These are phyloP conservation scores for Cryptococcus sp. DNA, from an alignment of 1,284 basidiomycete species.

Conservation along the genomic window DNA sequence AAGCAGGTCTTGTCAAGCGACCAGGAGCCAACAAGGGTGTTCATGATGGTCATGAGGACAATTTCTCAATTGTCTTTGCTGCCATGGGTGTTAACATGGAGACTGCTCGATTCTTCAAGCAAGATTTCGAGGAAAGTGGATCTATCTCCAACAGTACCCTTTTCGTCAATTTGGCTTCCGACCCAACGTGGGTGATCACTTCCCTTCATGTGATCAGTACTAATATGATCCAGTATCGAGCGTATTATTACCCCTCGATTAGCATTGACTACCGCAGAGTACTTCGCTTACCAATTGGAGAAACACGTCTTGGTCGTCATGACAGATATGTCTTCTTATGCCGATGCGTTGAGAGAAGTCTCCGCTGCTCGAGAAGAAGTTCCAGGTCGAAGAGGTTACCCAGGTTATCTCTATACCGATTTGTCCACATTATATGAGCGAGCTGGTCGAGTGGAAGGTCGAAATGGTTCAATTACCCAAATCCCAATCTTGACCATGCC, in stretches of 20 bases:
- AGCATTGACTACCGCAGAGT: constrained; percentile 96
- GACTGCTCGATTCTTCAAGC: constrained; percentile 99
- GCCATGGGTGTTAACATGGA: constrained; percentile 99
- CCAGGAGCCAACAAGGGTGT: constrained; percentile 82
- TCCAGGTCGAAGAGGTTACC: constrained; percentile 98
- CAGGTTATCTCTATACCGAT: constrained; percentile 80
- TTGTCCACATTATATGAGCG: constrained; percentile 99
- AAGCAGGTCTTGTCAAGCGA: constrained; percentile 92
- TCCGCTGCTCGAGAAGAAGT: constrained; percentile 99
- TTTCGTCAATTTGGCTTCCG: constrained; percentile 98
- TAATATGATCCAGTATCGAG: constrained; percentile 68
- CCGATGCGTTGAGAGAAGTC: constrained; percentile 95
- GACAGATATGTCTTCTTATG: constrained; percentile 90
- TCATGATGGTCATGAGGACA: constrained; percentile 98
- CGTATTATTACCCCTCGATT: constrained; percentile 99
- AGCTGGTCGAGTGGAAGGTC: constrained; percentile 94
- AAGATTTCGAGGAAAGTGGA: constrained; percentile 99
- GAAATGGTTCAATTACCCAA: constrained; percentile 99
- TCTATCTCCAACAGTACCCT: constrained; percentile 96
- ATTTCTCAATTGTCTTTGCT: constrained; percentile 99
- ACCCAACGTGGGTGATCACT: constrained; percentile 66
- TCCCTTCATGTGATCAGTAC: not conserved
- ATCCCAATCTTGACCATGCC: constrained; percentile 99
- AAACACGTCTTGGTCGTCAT: constrained; percentile 99
- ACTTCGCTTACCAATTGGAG: constrained; percentile 99